Conservation (phyloP, 306 rosid genomes). For the Inga oerstediana region DNA sequence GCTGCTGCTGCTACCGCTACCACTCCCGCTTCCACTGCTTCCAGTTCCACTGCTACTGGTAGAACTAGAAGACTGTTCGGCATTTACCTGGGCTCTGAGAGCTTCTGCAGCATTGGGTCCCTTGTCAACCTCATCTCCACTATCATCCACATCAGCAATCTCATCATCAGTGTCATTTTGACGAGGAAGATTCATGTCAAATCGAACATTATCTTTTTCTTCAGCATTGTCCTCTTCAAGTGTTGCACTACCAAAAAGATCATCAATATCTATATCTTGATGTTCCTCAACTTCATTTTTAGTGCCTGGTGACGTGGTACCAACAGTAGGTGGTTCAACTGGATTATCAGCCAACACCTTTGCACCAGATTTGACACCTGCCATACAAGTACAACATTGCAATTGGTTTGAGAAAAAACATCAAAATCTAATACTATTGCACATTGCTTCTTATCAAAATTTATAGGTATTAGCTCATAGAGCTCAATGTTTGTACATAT, state of each 20-base stretch:
- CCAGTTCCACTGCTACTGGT: slow-evolving; percentile 81
- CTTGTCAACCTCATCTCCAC: slow-evolving; percentile 85
- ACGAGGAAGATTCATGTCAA: slow-evolving; percentile 56
- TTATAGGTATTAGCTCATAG: too few species aligned
- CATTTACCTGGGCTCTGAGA: slow-evolving; percentile 75
- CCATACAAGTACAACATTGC: slow-evolving; percentile 22
- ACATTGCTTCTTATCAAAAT: background rate
- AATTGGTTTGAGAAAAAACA: slow-evolving; percentile 8
- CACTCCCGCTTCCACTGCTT: slow-evolving; percentile 57
- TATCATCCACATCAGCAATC: slow-evolving; percentile 86
- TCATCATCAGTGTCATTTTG: slow-evolving; percentile 76
- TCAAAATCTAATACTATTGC: background rate
- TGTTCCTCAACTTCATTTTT: slow-evolving; percentile 67
- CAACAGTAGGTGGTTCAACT: slow-evolving; percentile 46
- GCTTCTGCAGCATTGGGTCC: slow-evolving; percentile 92
- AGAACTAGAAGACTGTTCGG: slow-evolving; percentile 72
- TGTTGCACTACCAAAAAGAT: slow-evolving; percentile 67
- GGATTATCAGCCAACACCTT: slow-evolving; percentile 52
- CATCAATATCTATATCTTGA: slow-evolving; percentile 69
- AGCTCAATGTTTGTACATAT: too few species aligned
- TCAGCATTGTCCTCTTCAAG: slow-evolving; percentile 69
- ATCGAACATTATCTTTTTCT: slow-evolving; percentile 62
- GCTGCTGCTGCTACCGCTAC: slow-evolving; percentile 63
- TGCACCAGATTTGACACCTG: slow-evolving; percentile 61
- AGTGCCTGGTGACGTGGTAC: slow-evolving; percentile 55